Base-by-base conservation (phyloP, 768 basidiomycete species). In the Daedaleopsis sinensis region DNA sequence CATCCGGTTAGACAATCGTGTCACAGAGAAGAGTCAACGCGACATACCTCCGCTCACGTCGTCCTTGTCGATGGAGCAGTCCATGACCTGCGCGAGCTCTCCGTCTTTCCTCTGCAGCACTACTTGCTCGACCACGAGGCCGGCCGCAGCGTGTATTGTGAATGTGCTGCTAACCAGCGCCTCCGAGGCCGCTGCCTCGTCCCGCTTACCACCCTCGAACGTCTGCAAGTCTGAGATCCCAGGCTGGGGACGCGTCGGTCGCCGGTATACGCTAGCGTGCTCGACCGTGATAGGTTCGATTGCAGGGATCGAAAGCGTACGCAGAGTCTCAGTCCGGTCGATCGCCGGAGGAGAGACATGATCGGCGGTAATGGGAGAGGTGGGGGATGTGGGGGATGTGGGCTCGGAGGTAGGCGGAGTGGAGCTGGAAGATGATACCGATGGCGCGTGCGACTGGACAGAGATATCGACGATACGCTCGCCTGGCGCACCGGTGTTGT, bases 381-480 rank as follows among this genome's bases (percentile, higher is more conserved):
- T 38, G 24, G 55, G 53, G 37, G 62, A 58, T 6, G 48, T 23
- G 32, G 73, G 64, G 5, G 64, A 43, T 49, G 23, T 39, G 15
- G 61, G 36, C 5, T 57, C 59, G 15, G 55, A 27, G 13, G 51
- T 21, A 11, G 59, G 38, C 1, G 39, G 24, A 24, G 18, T 16
- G 19, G 53, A 11, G n/a, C n/a, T 4, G 12, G 59, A 56, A 0
- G 67, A 61, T 6, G 67, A 52, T 1, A 66, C 56, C 24, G 51
- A n/a, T 3, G 16, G 49, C n/a, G 81, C 70, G 23, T 77, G 78
- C 10, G 92, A 88, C 58, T 88, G 89, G 38, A 96, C 76, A 0
- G 93, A 94, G 38, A 96, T 77, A 69, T 97, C 95, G 56, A 97
- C 73, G 47, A 86, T 80, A 47, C 94, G 83, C 55, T 90, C 84